Percentiles rank a stretch among this genome's conserved stretches.
Conservation (phyloP, 306 rosid genomes). For the Leucaena leucocephala region DNA sequence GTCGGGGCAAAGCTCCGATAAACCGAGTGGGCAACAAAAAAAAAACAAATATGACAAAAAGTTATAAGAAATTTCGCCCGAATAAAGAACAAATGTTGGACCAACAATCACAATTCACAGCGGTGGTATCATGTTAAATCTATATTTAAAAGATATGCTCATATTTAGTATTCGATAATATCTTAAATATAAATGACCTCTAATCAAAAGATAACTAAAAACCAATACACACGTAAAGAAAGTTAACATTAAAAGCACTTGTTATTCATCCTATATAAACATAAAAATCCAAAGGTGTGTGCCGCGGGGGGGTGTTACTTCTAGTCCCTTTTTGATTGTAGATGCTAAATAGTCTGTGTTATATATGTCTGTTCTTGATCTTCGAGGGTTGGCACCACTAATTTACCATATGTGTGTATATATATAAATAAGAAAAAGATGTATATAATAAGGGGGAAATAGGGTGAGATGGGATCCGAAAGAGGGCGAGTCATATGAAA, state of each 20-base stretch:
- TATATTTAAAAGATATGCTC: no score
- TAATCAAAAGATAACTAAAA: no score
- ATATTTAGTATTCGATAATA: no score
- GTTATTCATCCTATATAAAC: background rate
- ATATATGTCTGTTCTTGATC: background rate
- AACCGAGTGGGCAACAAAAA: no score
- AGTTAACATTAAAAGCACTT: background rate
- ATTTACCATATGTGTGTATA: no score
- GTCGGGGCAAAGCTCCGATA: no score
- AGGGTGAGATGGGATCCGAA: background rate
- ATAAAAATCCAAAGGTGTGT: background rate
- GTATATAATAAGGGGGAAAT: background rate
- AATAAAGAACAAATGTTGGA: background rate
- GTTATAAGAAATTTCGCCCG: no score
- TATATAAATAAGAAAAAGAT: background rate
- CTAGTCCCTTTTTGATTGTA: background rate
- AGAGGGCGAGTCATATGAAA: background rate
- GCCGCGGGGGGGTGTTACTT: background rate
- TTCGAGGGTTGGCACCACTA: background rate
- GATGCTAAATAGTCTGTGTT: background rate
- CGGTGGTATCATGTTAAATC: no score
- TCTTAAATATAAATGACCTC: no score
- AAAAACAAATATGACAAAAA: no score
- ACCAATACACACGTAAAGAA: no score
- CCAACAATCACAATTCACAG: background rate